Evolutionary conservation across 495 filamentous ascomycete species (phyloP).

Genomic region (Mytilinidion resinicola): DNA sequence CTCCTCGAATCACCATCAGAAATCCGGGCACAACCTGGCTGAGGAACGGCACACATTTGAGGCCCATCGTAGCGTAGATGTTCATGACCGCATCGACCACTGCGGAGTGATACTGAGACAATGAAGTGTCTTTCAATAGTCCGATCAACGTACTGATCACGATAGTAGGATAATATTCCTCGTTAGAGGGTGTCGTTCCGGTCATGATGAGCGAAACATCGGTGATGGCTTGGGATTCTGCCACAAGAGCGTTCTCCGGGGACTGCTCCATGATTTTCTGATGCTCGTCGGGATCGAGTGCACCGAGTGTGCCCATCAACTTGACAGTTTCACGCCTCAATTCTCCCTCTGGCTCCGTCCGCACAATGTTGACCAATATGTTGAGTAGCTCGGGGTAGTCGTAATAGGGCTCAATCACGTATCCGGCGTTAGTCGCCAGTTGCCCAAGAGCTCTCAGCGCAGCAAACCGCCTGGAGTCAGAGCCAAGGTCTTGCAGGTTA

Average conservation of each 20-base stretch:
- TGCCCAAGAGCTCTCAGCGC: constrained; percentile 87
- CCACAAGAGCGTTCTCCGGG: constrained; percentile 54
- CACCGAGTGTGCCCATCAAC: constrained; percentile 91
- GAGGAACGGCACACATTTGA: constrained; percentile 92
- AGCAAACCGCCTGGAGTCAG: constrained; percentile 78
- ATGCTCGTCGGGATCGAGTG: constrained; percentile 92
- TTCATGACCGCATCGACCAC: constrained; percentile 99
- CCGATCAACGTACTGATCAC: constrained; percentile 92
- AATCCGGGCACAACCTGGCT: constrained; percentile 91
- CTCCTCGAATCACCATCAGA: constrained; percentile 73
- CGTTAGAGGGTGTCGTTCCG: constrained; percentile 90
- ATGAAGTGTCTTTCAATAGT: constrained; percentile 80
- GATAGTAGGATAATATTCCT: constrained; percentile 97
- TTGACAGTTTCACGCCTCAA: constrained; percentile 92
- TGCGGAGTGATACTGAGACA: constrained; percentile 81
- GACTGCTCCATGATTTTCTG: constrained; percentile 54
- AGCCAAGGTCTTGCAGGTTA: constrained; percentile 86
- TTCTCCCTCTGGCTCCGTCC: constrained; percentile 75
- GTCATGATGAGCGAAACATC: constrained; percentile 98
- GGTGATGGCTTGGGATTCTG: constrained; percentile 64
- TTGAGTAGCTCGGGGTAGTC: constrained; percentile 90
- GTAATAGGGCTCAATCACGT: constrained; percentile 93
- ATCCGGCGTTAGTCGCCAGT: constrained; percentile 87
- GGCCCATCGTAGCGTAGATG: constrained; percentile 89
- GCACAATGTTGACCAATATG: constrained; percentile 87